Evolutionary conservation across 495 filamentous ascomycete species (phyloP), one percentile per base, ranked within the genome.

Genomic region (Penicillium lagena): DNA sequence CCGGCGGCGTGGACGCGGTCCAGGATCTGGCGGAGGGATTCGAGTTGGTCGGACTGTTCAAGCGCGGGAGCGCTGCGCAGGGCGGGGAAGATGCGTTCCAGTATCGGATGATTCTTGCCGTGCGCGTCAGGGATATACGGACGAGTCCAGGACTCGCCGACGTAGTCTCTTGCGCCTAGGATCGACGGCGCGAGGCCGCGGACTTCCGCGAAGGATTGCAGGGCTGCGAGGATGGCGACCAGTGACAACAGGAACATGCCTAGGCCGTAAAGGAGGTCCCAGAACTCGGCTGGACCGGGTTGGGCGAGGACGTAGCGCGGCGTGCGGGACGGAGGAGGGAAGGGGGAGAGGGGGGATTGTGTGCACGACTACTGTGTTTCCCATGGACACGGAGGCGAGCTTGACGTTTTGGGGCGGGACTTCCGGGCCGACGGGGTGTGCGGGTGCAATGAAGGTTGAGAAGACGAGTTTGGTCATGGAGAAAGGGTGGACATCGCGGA

Each of bases 381-480:
- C 87, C 60, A 94, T 82, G 48, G 84, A 87, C 37, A 87, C 82
- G 39, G 87, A 93, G 12, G 89, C 90, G 7, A 98, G 76, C 53
- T 87, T 90, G 46, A 96, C 62, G 48, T 80, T 75, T 46, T 85
- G 78, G 9, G 73, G 73, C 17, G 60, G 63, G 42, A 74, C 58
- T 9, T 69, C 62, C 45, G 68, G 60, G 1, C 69, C 58, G 33
- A 70, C 56, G 9, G 72, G 66, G 34, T 69, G 70, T 37, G 73
- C 45, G 0, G 84, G 84, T 5, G 82, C 71, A 28, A 59, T 64
- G 60, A 87, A 87, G 27, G 75, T 73, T 7, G 90, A 91, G 61
- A 96, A 91, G 44, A 76, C 72, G 39, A 96, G 71, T 49, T 83
- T 85, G 5, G 91, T 96, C 61, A 96, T 94, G 47, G 88, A 83